phyloP scores from a whole-genome alignment of 2,329 filamentous ascomycete genomes.

The Emydomyces testavorans region DNA sequence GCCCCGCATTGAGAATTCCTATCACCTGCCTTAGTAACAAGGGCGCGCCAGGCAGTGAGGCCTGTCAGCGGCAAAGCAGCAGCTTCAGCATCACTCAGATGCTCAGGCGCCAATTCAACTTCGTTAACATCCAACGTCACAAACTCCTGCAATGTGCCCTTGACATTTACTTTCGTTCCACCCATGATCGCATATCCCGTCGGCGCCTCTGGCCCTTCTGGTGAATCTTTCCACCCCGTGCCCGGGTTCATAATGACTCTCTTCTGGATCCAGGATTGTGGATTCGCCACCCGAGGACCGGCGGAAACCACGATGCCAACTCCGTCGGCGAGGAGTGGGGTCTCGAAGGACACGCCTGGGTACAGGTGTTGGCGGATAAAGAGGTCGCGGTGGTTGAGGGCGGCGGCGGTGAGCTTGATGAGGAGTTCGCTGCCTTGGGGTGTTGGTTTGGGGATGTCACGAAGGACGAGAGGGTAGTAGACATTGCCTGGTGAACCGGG shows the following conservation, averaged over 20 bases:
- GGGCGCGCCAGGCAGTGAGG: conserved; percentile 75
- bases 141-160: conserved; percentile 66
- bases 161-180: conserved; percentile 50
- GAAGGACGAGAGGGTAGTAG: conserved; percentile 49
- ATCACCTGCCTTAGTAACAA: conserved; percentile 64
- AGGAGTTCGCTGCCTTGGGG: conserved; percentile 59
- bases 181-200: conserved; percentile 33
- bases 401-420: conserved; percentile 62
- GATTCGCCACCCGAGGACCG: conserved; percentile 43
- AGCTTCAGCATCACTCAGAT: conserved; percentile 61
- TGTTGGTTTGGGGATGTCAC: conserved; percentile 50
- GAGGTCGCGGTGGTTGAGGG: conserved; percentile 89
- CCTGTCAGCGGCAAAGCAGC: conserved; percentile 78
- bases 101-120: conserved; percentile 61
- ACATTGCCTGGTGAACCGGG: conserved; percentile 67
- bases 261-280: conserved; percentile 49
- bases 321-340: conserved; percentile 73
- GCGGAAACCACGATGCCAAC: conserved; percentile 58
- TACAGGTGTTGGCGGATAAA: conserved; percentile 91
- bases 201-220: conserved; percentile 57
- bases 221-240: conserved; percentile 61
- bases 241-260: conserved; percentile 69
- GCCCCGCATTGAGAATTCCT: conserved; percentile 43
- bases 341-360: conserved; percentile 66
- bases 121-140: conserved; percentile 58